These are phyloP conservation scores for Clohesyomyces aquaticus DNA, from an alignment of 495 filamentous ascomycete genomes.

Conservation along the genomic window DNA sequence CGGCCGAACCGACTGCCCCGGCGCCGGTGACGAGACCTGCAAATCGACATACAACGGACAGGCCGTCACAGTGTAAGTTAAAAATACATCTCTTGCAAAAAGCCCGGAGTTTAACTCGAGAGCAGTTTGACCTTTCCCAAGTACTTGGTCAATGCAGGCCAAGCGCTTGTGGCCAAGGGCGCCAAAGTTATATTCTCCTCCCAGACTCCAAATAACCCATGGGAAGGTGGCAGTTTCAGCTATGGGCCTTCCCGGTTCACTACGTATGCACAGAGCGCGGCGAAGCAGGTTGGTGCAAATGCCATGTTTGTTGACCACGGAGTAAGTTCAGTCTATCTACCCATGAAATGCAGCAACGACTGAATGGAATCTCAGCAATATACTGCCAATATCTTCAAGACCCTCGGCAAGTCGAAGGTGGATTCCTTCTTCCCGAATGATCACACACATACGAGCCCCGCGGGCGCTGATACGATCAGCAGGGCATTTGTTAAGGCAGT, in stretches of 20 bases:
- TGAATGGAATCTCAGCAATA: too few species aligned
- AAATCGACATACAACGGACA: constrained; percentile 54
- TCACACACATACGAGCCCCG: constrained; percentile 67
- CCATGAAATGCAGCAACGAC: too few species aligned
- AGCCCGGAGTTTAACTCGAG: too few species aligned
- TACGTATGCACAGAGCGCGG: constrained; percentile 55
- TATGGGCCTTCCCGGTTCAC: constrained; percentile 58
- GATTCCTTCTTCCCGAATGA: constrained; percentile 62
- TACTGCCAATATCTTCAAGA: constrained; percentile 56
- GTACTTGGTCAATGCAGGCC: constrained; percentile 61
- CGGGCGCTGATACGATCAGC: constrained; percentile 61
- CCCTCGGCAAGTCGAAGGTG: constrained; percentile 52
- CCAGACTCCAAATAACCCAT: constrained; percentile 67
- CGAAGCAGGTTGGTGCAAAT: constrained; percentile 49
- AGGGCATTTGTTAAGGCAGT: constrained; percentile 67
- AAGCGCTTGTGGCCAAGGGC: constrained; percentile 59
- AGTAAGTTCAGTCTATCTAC: too few species aligned
- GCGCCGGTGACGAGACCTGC: constrained; percentile 60
- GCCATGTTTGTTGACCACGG: constrained; percentile 66
- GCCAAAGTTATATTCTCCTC: constrained; percentile 64
- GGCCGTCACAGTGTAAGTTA: constrained; percentile 61
- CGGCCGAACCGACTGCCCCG: constrained; percentile 62
- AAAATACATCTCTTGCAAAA: too few species aligned
- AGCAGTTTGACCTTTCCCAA: constrained; percentile 61
- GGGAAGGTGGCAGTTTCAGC: constrained; percentile 58